These are phyloP conservation scores for Epichloe gansuensis DNA, from an alignment of 2,329 filamentous ascomycete genomes.

Conservation along the genomic window DNA sequence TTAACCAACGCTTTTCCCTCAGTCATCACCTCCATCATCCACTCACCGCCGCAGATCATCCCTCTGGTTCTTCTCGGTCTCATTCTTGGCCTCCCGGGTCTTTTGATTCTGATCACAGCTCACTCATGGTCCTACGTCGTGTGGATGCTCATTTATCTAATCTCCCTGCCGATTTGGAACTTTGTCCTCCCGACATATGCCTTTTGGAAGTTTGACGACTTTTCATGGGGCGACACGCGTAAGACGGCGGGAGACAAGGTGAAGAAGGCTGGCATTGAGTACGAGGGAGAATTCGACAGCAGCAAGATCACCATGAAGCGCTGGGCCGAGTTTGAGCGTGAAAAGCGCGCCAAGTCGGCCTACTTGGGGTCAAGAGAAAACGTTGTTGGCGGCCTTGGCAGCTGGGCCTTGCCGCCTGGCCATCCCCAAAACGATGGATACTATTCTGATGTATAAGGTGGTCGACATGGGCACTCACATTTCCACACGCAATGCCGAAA, in stretches of 20 bases:
- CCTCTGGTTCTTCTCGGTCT: conserved; percentile 78
- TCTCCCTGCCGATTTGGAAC: conserved; percentile 94
- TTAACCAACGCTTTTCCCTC: neutral
- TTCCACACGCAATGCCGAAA: too few relatives aligned
- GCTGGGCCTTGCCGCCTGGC: conserved; percentile 29
- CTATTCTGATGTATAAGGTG: conserved; percentile 34
- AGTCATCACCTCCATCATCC: conserved; percentile 80
- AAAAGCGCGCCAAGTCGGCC: conserved; percentile 36
- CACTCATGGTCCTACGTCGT: conserved; percentile 83
- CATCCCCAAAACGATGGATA: conserved; percentile 43
- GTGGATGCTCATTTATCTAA: conserved; percentile 95
- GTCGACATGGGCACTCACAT: neutral
- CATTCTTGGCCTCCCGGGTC: conserved; percentile 83
- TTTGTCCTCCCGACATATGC: conserved; percentile 88
- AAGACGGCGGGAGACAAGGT: conserved; percentile 86
- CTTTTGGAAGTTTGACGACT: conserved; percentile 99
- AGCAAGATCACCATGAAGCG: conserved; percentile 99
- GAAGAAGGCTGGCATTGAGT: conserved; percentile 75
- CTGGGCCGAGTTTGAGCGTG: conserved; percentile 88
- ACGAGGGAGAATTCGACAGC: conserved; percentile 93
- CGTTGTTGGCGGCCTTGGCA: conserved; percentile 26
- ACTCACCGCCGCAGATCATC: conserved; percentile 67
- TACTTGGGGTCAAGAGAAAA: conserved; percentile 43
- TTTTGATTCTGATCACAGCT: conserved; percentile 86
- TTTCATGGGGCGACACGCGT: conserved; percentile 95